A percentile compares a stretch with the other conserved stretches of the same genome.
phyloP scores from a whole-genome alignment of 2,329 filamentous ascomycete genomes.

The Raffaelea albimanens region DNA sequence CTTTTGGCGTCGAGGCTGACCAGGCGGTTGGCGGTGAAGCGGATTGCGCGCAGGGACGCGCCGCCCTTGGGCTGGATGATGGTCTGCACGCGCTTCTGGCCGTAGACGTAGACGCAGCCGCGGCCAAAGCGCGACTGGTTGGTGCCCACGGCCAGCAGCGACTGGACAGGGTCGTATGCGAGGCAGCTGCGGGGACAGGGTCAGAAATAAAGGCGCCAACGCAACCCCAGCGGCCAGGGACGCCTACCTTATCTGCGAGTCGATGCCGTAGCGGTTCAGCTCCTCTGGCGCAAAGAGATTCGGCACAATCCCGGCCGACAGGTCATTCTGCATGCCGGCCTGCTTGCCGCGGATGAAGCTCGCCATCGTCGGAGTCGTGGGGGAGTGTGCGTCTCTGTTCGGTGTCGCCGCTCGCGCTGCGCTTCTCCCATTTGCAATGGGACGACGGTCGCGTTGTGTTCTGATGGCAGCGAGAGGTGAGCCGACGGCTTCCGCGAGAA shows the following conservation, averaged over 20 bases:
- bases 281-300: slow-evolving; percentile 78
- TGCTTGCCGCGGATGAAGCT: slow-evolving; percentile 88
- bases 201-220: background rate
- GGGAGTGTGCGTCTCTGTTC: no score
- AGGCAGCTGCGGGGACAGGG: slow-evolving; percentile 49
- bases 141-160: slow-evolving; percentile 84
- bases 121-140: slow-evolving; percentile 76
- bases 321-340: slow-evolving; percentile 81
- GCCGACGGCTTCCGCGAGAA: no score
- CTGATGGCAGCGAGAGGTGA: no score
- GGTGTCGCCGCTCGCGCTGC: no score
- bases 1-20: slow-evolving; percentile 78
- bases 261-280: slow-evolving; percentile 73
- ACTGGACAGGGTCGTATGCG: slow-evolving; percentile 89
- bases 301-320: slow-evolving; percentile 70
- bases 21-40: slow-evolving; percentile 80
- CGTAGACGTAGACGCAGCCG: slow-evolving; percentile 83
- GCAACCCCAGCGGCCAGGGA: slow-evolving; percentile 9
- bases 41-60: slow-evolving; percentile 65
- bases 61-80: slow-evolving; percentile 61
- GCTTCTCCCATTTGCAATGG: no score
- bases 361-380: slow-evolving; percentile 63
- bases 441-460: no score
- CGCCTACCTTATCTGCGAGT: slow-evolving; percentile 63
- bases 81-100: slow-evolving; percentile 70